Conservation (phyloP, 208 protist species). For the Herpetomonas samuelpessoai region DNA sequence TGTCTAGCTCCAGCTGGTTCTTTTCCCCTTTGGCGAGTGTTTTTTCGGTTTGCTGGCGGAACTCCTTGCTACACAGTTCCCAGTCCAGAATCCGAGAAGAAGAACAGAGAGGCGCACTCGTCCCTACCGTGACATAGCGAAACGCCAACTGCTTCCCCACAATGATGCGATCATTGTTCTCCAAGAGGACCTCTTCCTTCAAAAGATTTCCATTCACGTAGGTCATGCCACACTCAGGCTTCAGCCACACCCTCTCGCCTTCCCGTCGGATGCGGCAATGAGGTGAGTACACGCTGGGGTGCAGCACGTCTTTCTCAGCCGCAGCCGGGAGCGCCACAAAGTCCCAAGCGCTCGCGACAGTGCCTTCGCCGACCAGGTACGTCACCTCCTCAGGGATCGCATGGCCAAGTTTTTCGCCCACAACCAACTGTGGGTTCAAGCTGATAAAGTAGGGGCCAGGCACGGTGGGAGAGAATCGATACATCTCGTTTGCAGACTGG, state of each 20-base stretch:
- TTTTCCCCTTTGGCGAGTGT: slow-evolving; percentile 15
- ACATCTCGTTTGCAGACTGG: slow-evolving; percentile 40
- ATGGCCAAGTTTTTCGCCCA: slow-evolving; percentile 68
- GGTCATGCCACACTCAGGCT: slow-evolving; percentile 59
- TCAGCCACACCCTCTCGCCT: slow-evolving; percentile 28
- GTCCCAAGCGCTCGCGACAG: slow-evolving; percentile 40
- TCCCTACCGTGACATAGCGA: slow-evolving; percentile 43
- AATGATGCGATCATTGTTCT: slow-evolving; percentile 61
- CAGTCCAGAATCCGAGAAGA: slow-evolving; percentile 58
- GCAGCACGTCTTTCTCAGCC: slow-evolving; percentile 15
- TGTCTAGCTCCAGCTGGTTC: slow-evolving; percentile 25
- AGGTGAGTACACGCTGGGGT: slow-evolving; percentile 60
- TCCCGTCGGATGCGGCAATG: slow-evolving; percentile 52
- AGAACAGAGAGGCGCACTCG: slow-evolving; percentile 3
- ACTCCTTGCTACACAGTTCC: slow-evolving; percentile 58
- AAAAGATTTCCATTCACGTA: slow-evolving; percentile 60
- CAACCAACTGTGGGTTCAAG: slow-evolving; percentile 49
- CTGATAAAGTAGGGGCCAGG: slow-evolving; percentile 55
- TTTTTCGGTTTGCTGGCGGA: slow-evolving; percentile 25
- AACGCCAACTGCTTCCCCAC: slow-evolving; percentile 54
- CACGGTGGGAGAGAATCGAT: slow-evolving; percentile 40
- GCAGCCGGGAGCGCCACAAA: slow-evolving; percentile 44
- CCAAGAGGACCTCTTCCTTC: slow-evolving; percentile 29
- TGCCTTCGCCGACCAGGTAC: slow-evolving; percentile 46
- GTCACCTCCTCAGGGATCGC: slow-evolving; percentile 29